Base-by-base conservation (phyloP, 495 filamentous ascomycete species). In the Friedmanniomyces simplex region DNA sequence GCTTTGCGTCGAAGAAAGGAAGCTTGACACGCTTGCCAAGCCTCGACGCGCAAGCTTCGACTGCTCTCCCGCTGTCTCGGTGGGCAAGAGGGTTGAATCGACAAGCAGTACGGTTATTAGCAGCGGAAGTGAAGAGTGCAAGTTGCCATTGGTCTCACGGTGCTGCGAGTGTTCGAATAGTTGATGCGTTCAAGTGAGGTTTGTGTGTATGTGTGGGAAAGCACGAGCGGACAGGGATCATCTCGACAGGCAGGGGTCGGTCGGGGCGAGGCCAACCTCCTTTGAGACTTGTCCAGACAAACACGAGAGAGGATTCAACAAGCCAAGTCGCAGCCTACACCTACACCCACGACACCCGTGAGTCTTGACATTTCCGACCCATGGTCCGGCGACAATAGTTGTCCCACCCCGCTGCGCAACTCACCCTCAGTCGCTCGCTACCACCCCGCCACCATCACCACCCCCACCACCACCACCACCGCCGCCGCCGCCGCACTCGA, bases 391-490 rank as follows among this genome's bases (percentile, higher is more conserved):
- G 28, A 32, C 28, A 10, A 32, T 32, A 32, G 4, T 32, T 4
- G 41, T 13, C 14, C 14, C 41, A 4, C 14, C 41, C 41, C 20
- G 3, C 4, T n/a, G 16, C 20, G 16, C 14, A 3, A 43, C 54
- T 50, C 43, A 37, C 53, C 53, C 46, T 11, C 28, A 51, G 55
- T 52, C 55, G 55, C 46, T 58, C 55, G 55, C 49, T 58, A 32
- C 28, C 28, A 32, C 28, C 3, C 28, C 28, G 10, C 28, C 28
- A 32, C 28, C 28, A 32, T 10, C 28, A 32, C 28, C 28, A 32
- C 28, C 28, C 2, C 39, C 42, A 48, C 41, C 24, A 4, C 41
- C 41, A 43, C 16, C 41, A 3, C 41, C 16, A 3, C 41, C 16
- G 28, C 28, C 28, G 28, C 28, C 28, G 28, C 28, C 10, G 28